phyloP scores from a whole-genome alignment of 2,329 filamentous ascomycete genomes.

The Pseudocercospora eumusae region DNA sequence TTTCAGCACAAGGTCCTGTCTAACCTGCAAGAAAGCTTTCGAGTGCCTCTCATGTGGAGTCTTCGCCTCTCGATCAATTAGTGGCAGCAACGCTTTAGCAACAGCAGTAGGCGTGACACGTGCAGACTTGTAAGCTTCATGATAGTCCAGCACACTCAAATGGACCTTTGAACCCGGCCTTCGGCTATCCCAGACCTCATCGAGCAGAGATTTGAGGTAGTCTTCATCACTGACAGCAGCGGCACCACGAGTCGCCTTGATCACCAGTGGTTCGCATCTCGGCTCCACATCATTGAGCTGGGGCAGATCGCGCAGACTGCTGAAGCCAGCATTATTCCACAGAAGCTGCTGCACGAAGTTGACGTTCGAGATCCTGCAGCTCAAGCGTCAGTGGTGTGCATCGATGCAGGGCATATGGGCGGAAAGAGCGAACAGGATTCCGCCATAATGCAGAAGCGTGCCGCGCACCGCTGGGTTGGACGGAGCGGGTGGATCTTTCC shows the following conservation, averaged over 20 bases:
- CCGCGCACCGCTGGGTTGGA: slow-evolving; percentile 34
- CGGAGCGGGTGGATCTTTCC: slow-evolving; percentile 10
- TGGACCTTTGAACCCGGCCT: slow-evolving; percentile 29
- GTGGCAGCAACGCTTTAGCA: slow-evolving; percentile 67
- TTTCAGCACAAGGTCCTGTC: slow-evolving; percentile 62
- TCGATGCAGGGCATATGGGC: slow-evolving; percentile 1
- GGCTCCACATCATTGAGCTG: slow-evolving; percentile 57
- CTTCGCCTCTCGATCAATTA: slow-evolving; percentile 63
- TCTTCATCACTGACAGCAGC: slow-evolving; percentile 16
- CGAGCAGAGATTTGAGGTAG: slow-evolving; percentile 13
- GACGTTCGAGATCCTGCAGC: slow-evolving; percentile 59
- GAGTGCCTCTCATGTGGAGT: slow-evolving; percentile 61
- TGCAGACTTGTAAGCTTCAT: slow-evolving; percentile 70
- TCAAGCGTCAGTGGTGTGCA: slow-evolving; percentile 5
- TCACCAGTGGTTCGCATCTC: slow-evolving; percentile 62
- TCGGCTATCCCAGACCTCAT: slow-evolving; percentile 28
- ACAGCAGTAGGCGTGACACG: slow-evolving; percentile 71
- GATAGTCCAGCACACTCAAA: slow-evolving; percentile 71
- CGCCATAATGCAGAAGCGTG: slow-evolving; percentile 59
- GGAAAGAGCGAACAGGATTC: slow-evolving; percentile 57
- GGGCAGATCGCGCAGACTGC: slow-evolving; percentile 56
- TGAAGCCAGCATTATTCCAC: slow-evolving; percentile 72
- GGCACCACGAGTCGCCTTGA: slow-evolving; percentile 44
- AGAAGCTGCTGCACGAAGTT: slow-evolving; percentile 61
- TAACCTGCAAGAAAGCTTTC: slow-evolving; percentile 70